Percentiles rank a stretch among this genome's conserved stretches.
phyloP scores from a whole-genome alignment of 2,329 filamentous ascomycete genomes.

The Fonsecaea multimorphosa region DNA sequence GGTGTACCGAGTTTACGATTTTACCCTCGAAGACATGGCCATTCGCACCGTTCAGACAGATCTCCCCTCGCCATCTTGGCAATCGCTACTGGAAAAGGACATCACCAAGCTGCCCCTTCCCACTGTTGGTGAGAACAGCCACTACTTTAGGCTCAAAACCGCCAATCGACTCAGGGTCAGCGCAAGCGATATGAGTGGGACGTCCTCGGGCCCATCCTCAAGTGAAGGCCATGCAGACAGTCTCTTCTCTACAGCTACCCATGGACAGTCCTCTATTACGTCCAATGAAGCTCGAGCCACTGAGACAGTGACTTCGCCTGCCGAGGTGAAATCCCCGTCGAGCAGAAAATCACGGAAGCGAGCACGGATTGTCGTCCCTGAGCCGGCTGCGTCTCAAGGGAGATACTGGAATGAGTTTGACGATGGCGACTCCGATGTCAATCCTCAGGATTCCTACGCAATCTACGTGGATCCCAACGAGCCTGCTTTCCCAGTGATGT shows the following conservation, averaged over 20 bases:
- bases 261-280: conserved; percentile 42
- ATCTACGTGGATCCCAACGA: conserved; percentile 77
- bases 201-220: conserved; percentile 42
- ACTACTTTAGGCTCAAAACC: conserved; percentile 13
- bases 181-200: conserved; percentile 23
- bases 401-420: conserved; percentile 89
- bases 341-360: conserved; percentile 25
- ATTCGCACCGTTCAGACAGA: conserved; percentile 56
- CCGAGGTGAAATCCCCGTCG: background rate
- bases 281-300: conserved; percentile 36
- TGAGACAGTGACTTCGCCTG: background rate
- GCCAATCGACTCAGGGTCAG: conserved; percentile 18
- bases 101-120: conserved; percentile 58
- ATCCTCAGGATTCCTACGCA: conserved; percentile 67
- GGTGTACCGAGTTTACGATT: conserved; percentile 58
- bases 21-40: conserved; percentile 61
- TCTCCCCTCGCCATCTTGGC: conserved; percentile 58
- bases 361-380: conserved; percentile 35
- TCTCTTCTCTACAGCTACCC: conserved; percentile 38
- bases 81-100: conserved; percentile 54
- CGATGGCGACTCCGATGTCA: conserved; percentile 69
- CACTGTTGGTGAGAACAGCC: conserved; percentile 4
- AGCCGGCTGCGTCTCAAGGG: conserved; percentile 31
- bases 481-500: conserved; percentile 67
- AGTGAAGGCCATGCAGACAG: conserved; percentile 40